Conservation (phyloP, 139 green algal species). For the Chlamydomonas sphaeroides region DNA sequence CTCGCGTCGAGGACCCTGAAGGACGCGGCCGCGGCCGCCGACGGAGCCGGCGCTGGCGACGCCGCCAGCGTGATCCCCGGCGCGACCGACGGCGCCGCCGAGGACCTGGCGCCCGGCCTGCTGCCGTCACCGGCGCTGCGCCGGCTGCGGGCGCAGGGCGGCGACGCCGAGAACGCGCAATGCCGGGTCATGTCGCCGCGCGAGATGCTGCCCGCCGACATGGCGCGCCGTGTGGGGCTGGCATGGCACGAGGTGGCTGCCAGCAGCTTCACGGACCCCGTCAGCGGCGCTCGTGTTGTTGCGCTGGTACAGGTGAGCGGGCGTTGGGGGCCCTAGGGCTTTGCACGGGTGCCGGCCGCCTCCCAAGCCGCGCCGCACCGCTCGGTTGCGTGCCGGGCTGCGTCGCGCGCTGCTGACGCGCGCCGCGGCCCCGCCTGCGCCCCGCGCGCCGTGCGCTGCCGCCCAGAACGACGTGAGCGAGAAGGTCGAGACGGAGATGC, state of each 20-base stretch:
- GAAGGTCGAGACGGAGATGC: constrained; percentile 43
- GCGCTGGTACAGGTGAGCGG: constrained; percentile 24
- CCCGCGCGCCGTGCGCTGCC: too few relatives aligned
- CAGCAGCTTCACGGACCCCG: constrained; percentile 29
- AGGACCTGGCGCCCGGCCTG: too few relatives aligned
- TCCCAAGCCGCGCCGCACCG: too few relatives aligned
- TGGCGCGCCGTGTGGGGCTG: constrained; percentile 18
- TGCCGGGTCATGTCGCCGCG: constrained; percentile 6
- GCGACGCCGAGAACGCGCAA: too few relatives aligned
- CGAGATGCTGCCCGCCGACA: constrained; percentile 18
- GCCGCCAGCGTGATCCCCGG: not conserved
- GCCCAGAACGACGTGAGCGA: constrained; percentile 43
- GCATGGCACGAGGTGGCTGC: constrained; percentile 41
- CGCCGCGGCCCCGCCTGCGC: too few relatives aligned
- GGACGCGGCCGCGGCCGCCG: too few relatives aligned
- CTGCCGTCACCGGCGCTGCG: not conserved
- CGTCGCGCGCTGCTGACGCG: too few relatives aligned
- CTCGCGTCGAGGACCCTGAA: too few relatives aligned
- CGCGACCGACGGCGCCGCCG: not conserved
- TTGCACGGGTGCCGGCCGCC: too few relatives aligned
- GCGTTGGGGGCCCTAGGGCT: too few relatives aligned
- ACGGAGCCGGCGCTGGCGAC: too few relatives aligned
- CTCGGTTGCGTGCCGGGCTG: too few relatives aligned
- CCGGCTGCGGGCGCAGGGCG: not conserved
- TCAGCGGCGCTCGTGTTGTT: constrained; percentile 27